These are phyloP conservation scores for Pestalotiopsis sp. DNA, from an alignment of 2,329 filamentous ascomycete species.

Conservation along the genomic window DNA sequence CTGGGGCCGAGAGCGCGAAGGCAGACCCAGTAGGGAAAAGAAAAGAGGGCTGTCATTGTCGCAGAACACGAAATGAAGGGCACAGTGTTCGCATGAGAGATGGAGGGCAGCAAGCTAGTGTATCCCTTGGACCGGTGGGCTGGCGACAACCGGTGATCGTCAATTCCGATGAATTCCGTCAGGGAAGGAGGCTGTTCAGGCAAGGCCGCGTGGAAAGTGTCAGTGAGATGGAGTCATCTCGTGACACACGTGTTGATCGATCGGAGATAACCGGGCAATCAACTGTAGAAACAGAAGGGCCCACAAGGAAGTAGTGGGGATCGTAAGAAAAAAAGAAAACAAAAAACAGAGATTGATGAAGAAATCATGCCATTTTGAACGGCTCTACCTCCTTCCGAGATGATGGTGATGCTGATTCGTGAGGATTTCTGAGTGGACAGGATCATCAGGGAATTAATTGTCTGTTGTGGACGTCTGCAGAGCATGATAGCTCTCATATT, in stretches of 20 bases:
- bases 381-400: background rate
- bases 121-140: background rate
- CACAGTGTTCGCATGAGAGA: background rate
- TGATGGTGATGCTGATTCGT: background rate
- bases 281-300: background rate
- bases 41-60: background rate
- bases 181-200: background rate
- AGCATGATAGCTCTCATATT: background rate
- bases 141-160: background rate
- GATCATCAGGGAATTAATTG: background rate
- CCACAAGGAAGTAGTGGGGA: background rate
- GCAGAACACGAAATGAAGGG: background rate
- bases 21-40: background rate
- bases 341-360: background rate
- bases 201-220: background rate
- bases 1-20: background rate
- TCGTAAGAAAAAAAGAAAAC: background rate
- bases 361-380: background rate
- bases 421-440: background rate
- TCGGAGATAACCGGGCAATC: background rate
- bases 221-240: background rate
- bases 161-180: background rate
- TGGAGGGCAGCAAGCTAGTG: background rate
- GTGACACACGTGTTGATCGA: background rate
- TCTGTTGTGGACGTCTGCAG: background rate